A percentile compares a stretch with the other conserved stretches of the same genome.
phyloP scores from a whole-genome alignment of 2,329 filamentous ascomycete species.

The Xylaria sp. region DNA sequence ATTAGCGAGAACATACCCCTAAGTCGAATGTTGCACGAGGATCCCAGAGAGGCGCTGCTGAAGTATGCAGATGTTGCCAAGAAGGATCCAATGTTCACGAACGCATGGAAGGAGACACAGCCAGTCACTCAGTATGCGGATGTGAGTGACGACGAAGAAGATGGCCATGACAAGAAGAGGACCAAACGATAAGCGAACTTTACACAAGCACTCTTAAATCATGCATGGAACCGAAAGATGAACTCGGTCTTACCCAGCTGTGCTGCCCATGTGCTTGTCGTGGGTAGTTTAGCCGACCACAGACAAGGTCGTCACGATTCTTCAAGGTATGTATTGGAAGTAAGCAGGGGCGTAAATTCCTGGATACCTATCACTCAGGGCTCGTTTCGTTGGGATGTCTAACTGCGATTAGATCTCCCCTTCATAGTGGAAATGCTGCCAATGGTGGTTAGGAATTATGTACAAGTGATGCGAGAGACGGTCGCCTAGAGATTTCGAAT shows the following conservation, averaged over 20 bases:
- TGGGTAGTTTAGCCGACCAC: background rate
- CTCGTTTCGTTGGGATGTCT: background rate
- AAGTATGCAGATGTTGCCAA: conserved; percentile 93
- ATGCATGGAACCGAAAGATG: background rate
- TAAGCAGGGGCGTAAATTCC: background rate
- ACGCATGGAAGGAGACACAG: conserved; percentile 87
- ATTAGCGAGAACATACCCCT: conserved; percentile 85
- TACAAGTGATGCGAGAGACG: too few species aligned
- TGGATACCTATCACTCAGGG: background rate
- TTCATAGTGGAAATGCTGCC: too few species aligned
- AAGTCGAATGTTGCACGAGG: conserved; percentile 90
- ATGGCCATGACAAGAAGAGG: conserved; percentile 62
- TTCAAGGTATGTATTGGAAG: background rate
- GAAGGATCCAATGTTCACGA: conserved; percentile 90
- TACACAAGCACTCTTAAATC: background rate
- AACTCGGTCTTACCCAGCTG: background rate
- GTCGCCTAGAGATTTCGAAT: too few species aligned
- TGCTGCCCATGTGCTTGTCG: background rate
- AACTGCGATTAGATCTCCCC: background rate
- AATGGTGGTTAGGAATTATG: too few species aligned
- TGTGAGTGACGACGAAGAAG: conserved; percentile 76
- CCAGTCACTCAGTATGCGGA: conserved; percentile 89
- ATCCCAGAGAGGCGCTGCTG: conserved; percentile 85
- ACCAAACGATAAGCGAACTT: conserved; percentile 43
- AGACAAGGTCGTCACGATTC: background rate